phyloP scores from a whole-genome alignment of 768 basidiomycete genomes.

The Boletus pseudopeckii region DNA sequence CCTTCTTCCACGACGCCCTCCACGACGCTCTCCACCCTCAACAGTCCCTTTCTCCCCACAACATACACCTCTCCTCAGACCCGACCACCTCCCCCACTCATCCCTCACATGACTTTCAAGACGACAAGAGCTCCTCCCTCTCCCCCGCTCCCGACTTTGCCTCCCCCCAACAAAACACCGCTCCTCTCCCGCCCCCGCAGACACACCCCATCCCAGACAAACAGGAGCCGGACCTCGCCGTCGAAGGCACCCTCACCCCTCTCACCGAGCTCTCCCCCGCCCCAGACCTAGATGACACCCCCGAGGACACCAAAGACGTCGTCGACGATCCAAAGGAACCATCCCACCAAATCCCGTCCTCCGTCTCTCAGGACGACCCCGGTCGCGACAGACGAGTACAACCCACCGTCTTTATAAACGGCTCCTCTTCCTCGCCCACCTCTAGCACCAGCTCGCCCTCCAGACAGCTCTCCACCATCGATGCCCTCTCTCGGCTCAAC shows the following conservation, averaged over 20 bases:
- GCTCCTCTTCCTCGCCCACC: conserved; percentile 17
- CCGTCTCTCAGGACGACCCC: conserved; percentile 16
- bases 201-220: conserved; percentile 24
- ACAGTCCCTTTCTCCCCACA: conserved; percentile 18
- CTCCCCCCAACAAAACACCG: conserved; percentile 30
- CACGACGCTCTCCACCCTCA: conserved; percentile 17
- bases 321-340: conserved; percentile 31
- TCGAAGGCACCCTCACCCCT: conserved; percentile 56
- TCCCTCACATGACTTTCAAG: conserved; percentile 17
- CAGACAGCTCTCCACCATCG: conserved; percentile 19
- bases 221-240: conserved; percentile 35
- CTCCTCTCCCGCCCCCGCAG: conserved; percentile 18
- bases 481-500: conserved; percentile 22
- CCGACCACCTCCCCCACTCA: conserved; percentile 9
- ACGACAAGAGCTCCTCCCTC: conserved; percentile 54
- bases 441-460: conserved; percentile 21
- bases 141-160: conserved; percentile 51
- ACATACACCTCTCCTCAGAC: conserved; percentile 10
- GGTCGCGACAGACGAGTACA: conserved; percentile 19
- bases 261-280: conserved; percentile 75
- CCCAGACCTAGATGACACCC: conserved; percentile 49
- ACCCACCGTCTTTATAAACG: conserved; percentile 20
- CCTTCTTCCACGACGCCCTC: conserved; percentile 29
- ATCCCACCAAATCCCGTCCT: conserved; percentile 10
- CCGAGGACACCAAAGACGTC: conserved; percentile 32